Percentiles rank a stretch among this genome's conserved stretches.
Conservation (phyloP, 2,329 filamentous ascomycete species). For the Zymoseptoria passerinii region DNA sequence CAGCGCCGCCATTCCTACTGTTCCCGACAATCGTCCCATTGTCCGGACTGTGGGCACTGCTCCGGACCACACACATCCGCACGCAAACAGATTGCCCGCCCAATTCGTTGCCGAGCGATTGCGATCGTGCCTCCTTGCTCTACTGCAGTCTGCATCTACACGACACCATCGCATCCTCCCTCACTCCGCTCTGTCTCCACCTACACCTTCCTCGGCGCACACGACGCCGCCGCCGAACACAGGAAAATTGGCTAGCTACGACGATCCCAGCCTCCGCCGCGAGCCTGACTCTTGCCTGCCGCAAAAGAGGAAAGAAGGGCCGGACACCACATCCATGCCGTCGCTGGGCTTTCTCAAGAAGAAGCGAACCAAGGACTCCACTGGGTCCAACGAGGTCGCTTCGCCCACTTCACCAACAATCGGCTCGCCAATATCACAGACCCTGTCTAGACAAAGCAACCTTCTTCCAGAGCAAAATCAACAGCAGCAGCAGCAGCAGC, state of each 20-base stretch:
- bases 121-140: not conserved
- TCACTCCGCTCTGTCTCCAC: not conserved
- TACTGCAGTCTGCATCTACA: not conserved
- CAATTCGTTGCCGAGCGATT: not conserved
- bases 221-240: slow-evolving; percentile 1
- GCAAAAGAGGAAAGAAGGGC: slow-evolving; percentile 17
- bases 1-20: not conserved
- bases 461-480: slow-evolving; percentile 22
- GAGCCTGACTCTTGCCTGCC: slow-evolving; percentile 14
- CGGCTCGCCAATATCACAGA: slow-evolving; percentile 37
- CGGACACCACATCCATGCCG: slow-evolving; percentile 58
- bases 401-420: slow-evolving; percentile 56
- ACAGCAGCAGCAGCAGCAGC: not conserved
- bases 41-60: not conserved
- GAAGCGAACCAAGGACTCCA: slow-evolving; percentile 90
- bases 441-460: slow-evolving; percentile 35
- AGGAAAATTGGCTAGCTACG: slow-evolving; percentile 14
- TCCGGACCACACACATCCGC: not conserved
- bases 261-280: slow-evolving; percentile 2
- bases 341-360: slow-evolving; percentile 94
- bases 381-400: slow-evolving; percentile 49
- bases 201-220: not conserved
- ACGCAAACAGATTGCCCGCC: not conserved
- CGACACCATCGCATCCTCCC: not conserved
- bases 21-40: not conserved